Base-by-base conservation (phyloP, 192 early-diverging fungal species). In the Coemansia furcata region DNA sequence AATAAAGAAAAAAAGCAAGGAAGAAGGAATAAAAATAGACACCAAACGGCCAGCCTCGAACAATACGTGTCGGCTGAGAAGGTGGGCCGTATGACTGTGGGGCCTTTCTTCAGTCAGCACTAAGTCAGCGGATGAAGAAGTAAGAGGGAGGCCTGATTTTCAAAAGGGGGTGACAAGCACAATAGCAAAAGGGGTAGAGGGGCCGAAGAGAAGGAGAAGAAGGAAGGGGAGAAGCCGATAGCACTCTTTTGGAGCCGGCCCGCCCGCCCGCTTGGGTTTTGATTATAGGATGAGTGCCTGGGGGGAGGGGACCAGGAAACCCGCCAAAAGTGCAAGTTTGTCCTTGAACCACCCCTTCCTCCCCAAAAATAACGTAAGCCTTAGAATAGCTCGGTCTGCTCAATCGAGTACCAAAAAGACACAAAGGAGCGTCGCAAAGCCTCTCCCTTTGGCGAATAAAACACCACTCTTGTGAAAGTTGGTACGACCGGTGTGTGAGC, bases 1-100 rank as follows among this genome's bases (percentile, higher is more conserved):
- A 66, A 71, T 69, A 62, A 70, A 63, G 35, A 64, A 63, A 35
- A 38, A 36, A 67, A 54, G 40, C 47, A 47, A 65, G 50, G 54
- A 37, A 44, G 54, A 33, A 60, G 52, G 15, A 60, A 23, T 47
- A 62, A 36, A 62, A 62, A 62, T 26, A 69, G 39, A 42, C 52
- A 47, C 17, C n/a, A 60, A 36, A 0, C 32, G 44, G 42, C 46
- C 17, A 21, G 42, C 36, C 63, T n/a, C 39, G 60, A 66, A 66
- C 58, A 72, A 66, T 46, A 55, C 60, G 29, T 32, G 50, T 35
- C 29, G 29, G 37, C 60, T 49, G 42, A 38, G 55, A 59, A 39
- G 15, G 5, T 0, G 26, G 15, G 14, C 14, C 54, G 54, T 35
- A 57, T 57, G 54, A 57, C 54, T 19, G 54, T 32, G 54, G 54